Evolutionary conservation across 331 rosid genomes (phyloP), one percentile per base, ranked within the genome.

Genomic region (Acacia pycnantha): DNA sequence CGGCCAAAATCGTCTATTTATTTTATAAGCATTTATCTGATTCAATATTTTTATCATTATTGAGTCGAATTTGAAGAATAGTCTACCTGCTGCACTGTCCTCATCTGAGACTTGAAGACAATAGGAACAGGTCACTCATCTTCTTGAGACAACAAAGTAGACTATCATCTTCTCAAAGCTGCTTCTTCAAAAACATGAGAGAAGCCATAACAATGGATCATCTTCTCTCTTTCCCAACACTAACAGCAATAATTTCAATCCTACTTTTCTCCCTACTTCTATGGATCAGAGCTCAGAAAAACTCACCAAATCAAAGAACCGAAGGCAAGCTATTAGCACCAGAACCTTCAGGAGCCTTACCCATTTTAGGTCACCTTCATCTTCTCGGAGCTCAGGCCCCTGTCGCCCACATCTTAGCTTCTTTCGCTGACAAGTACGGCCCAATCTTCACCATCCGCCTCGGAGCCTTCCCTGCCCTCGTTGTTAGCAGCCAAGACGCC

Each of bases 291-390:
- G 3, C 40, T 62, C 69, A 29, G 4, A 81, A 19, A 6, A 77
- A 22, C 56, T 44, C 75, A 43, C 26, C n/a, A 1, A 78, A 43
- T 18, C 72, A 43, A 66, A 88, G 22, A 77, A 14, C 1, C 29
- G 81, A 86, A 21, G 77, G 79, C 56, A 16, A 10, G 22, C 3
- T 11, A 19, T 8, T 68, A 53, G 61, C 88, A 67, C 97, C 89
- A 58, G 82, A 88, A 82, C 85, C 83, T 58, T 8, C 78, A 1
- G 86, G 85, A 79, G 87, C 85, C 68, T 43, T 85, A 7, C 93
- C 91, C 13, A 31, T 90, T 12, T 84, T 92, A 19, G 94, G 92
- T 37, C 97, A 92, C 56, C 91, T 90, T 61, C 91, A 77, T 71
- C 79, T 87, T 8, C 72, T 90, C n/a, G 73, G 84, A 35, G 37